Base-by-base conservation (phyloP, 805 yeast species). In the Hanseniaspora lachancei region DNA sequence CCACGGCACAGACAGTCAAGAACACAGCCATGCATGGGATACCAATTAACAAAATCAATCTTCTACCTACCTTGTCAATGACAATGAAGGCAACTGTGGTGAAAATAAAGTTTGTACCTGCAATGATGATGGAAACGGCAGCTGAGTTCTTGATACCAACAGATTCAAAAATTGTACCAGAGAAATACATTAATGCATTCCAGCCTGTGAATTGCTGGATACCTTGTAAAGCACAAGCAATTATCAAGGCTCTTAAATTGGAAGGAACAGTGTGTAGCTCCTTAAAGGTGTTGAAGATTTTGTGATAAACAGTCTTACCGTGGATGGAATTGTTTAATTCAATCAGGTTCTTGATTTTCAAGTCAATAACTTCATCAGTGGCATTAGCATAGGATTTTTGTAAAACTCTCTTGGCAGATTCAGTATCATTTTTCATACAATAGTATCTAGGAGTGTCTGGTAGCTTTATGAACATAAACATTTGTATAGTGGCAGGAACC, bases 201-300 rank as follows among this genome's bases (percentile, higher is more conserved):
- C 91, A 91, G 61, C 97, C 97, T 18, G 95, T 85, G 63, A 91
- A 88, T 71, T 91, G 98, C 73, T 91, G 97, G 64, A 93, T 84
- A 57, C 95, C 96, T 71, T 93, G 97, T 61, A 91, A 72, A 36
- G 95, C 96, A 74, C 96, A 89, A 12, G 91, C 93, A 64, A 91
- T 81, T 36, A 89, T 73, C 59, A 93, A 76, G 6, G 96, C 97
- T 64, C 97, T 80, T 58, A 87, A 79, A 69, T 91, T 89, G 1
- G 95, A 82, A 41, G 87, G 86, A 40, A 76, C 77, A 0, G 71
- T 70, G 66, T 85, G 91, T 62, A 84, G 73, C 59, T 80, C 75
- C 60, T 76, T 78, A 60, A 84, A 71, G 12, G 84, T 80, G 61
- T 79, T 80, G 77, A 78, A 75, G 46, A 80, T 73, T 64, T 76